Percentiles rank a stretch among this genome's conserved stretches.
These are phyloP conservation scores for Rhodotorula sp. DNA, from an alignment of 1,284 basidiomycete species.

Conservation along the genomic window DNA sequence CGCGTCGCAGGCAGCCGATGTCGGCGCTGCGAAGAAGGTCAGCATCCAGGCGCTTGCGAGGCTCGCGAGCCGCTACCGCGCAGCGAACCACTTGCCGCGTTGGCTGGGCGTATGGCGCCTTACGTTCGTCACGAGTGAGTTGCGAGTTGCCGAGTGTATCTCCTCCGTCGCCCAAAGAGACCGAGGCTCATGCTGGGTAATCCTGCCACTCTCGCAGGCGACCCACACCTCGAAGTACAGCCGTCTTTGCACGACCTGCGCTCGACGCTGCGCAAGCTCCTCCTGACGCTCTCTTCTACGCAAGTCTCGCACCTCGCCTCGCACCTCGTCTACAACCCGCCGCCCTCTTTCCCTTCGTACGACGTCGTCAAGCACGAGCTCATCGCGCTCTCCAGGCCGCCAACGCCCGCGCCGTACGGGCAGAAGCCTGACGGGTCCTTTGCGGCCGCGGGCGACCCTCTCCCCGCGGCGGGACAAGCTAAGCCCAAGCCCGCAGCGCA, in stretches of 20 bases:
- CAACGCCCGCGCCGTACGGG: not conserved
- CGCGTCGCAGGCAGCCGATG: accelerated
- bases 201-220: not conserved
- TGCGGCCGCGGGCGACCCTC: not conserved
- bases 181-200: too few species aligned
- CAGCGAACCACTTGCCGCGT: not conserved
- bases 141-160: accelerated
- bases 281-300: constrained; percentile 19
- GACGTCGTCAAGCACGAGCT: constrained; percentile 7
- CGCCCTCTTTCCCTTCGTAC: not conserved
- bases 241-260: not conserved
- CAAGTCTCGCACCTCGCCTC: constrained; percentile 22
- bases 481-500: not conserved
- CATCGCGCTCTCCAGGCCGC: not conserved
- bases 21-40: not conserved
- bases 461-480: not conserved
- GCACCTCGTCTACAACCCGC: constrained; percentile 4
- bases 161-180: too few species aligned
- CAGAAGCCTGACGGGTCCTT: not conserved
- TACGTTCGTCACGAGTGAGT: constrained; percentile 10
- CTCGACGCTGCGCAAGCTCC: constrained; percentile 6
- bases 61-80: constrained; percentile 5
- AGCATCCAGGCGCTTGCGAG: constrained; percentile 14
- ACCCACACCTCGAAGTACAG: not conserved
- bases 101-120: constrained; percentile 3